A percentile compares a stretch with the other conserved stretches of the same genome.
Conservation (phyloP, 192 early-diverging fungal genomes). For the Chytriomyces confervae region DNA sequence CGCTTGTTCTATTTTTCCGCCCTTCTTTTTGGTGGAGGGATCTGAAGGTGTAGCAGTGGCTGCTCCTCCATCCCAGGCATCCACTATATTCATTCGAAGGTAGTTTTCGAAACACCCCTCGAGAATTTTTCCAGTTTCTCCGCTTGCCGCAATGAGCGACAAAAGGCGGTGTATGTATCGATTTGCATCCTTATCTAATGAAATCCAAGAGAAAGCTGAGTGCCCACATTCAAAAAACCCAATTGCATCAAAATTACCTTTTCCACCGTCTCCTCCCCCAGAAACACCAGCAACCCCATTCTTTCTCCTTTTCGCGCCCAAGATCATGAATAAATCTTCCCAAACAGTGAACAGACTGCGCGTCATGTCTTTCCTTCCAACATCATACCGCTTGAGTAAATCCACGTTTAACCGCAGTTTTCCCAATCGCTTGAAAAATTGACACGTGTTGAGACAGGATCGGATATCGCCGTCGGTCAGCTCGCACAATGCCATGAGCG, state of each 20-base stretch:
- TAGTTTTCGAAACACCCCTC: conserved; percentile 94
- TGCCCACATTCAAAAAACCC: neutral
- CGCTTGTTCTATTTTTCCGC: conserved; percentile 63
- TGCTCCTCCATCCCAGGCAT: conserved; percentile 58
- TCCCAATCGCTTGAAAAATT: conserved; percentile 52
- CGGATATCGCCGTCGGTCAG: conserved; percentile 87
- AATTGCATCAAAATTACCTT: conserved; percentile 11
- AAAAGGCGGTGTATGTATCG: conserved; percentile 61
- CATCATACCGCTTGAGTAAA: conserved; percentile 35
- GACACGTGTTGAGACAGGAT: conserved; percentile 86
- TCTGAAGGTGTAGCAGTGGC: neutral
- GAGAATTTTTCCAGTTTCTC: conserved; percentile 87
- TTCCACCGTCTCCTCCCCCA: conserved; percentile 13
- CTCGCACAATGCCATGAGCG: conserved; percentile 76
- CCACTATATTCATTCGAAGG: conserved; percentile 77
- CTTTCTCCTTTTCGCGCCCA: conserved; percentile 32
- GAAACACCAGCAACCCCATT: conserved; percentile 1
- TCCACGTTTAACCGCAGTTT: conserved; percentile 40
- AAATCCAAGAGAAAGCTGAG: neutral
- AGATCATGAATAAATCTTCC: conserved; percentile 76
- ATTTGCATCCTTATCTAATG: conserved; percentile 43
- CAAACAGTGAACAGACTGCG: conserved; percentile 80
- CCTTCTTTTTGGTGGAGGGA: too few relatives aligned
- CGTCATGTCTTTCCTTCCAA: conserved; percentile 84
- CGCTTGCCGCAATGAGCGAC: conserved; percentile 62